phyloP scores from a whole-genome alignment of 2,329 filamentous ascomycete species.

The Metarhizium anisopliae region DNA sequence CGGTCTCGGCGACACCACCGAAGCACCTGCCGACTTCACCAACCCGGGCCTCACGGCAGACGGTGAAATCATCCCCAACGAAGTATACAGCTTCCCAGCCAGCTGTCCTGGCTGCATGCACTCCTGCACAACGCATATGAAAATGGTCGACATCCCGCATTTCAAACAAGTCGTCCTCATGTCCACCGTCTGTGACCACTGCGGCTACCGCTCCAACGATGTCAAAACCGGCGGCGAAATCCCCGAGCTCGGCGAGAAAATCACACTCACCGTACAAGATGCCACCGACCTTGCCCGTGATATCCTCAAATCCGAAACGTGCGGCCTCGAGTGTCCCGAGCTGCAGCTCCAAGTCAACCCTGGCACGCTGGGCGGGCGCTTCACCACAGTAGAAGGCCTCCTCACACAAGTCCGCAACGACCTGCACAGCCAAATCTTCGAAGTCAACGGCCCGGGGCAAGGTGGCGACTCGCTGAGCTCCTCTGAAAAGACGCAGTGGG shows the following conservation, averaged over 20 bases:
- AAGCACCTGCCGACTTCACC: constrained; percentile 40
- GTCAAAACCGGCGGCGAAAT: constrained; percentile 95
- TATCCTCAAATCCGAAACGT: constrained; percentile 93
- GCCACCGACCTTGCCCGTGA: constrained; percentile 75
- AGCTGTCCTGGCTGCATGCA: constrained; percentile 87
- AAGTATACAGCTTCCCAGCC: constrained; percentile 88
- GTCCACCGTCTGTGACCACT: constrained; percentile 85
- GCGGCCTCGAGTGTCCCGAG: constrained; percentile 77
- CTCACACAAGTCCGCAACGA: constrained; percentile 89
- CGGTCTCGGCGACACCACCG: constrained; percentile 59
- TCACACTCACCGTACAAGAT: constrained; percentile 64
- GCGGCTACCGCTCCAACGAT: constrained; percentile 91
- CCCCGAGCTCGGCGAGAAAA: constrained; percentile 75
- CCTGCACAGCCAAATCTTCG: constrained; percentile 79
- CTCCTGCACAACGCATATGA: constrained; percentile 87
- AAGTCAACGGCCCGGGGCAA: constrained; percentile 48
- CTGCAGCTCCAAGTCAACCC: constrained; percentile 82
- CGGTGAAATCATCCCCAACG: constrained; percentile 82
- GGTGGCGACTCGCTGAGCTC: constrained; percentile 72
- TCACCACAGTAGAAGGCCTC: constrained; percentile 93
- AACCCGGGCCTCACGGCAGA: constrained; percentile 43
- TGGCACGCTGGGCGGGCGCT: constrained; percentile 88
- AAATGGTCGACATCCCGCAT: constrained; percentile 96
- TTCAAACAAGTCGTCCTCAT: constrained; percentile 97
- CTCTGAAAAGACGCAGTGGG: constrained; percentile 65